Conservation (phyloP, 2,329 filamentous ascomycete species). For the Aplosporella prunicola region DNA sequence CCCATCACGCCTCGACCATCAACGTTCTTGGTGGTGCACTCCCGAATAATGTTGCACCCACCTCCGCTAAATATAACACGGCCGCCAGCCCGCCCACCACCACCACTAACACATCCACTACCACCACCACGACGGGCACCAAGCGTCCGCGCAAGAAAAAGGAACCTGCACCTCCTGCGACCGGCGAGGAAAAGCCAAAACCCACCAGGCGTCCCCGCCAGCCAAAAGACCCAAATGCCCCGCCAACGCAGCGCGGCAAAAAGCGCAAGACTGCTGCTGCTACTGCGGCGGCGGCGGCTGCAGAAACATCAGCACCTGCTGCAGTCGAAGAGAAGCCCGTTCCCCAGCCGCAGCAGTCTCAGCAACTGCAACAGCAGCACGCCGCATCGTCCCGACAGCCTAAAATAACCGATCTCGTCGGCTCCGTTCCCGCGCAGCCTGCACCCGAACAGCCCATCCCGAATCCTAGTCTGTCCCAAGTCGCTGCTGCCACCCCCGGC, state of each 20-base stretch:
- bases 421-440: slow-evolving; percentile 12
- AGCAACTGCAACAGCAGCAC: slow-evolving; percentile 15
- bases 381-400: slow-evolving; percentile 25
- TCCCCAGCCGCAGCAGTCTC: slow-evolving; percentile 9
- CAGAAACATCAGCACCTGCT: slow-evolving; percentile 9
- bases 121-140: slow-evolving; percentile 27
- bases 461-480: slow-evolving; percentile 27
- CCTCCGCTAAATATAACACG: slow-evolving; percentile 16
- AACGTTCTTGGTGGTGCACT: slow-evolving; percentile 23
- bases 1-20: slow-evolving; percentile 24
- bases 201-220: slow-evolving; percentile 37
- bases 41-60: slow-evolving; percentile 21
- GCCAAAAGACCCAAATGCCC: slow-evolving; percentile 40
- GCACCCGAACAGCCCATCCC: slow-evolving; percentile 18
- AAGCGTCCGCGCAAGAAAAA: slow-evolving; percentile 37
- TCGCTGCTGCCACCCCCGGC: slow-evolving; percentile 36
- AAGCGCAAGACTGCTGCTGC: slow-evolving; percentile 20
- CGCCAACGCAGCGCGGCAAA: slow-evolving; percentile 40
- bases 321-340: slow-evolving; percentile 9
- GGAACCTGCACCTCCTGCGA: slow-evolving; percentile 24
- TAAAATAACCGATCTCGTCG: slow-evolving; percentile 33
- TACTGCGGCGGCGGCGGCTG: slow-evolving; percentile 9
- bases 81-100: slow-evolving; percentile 21
- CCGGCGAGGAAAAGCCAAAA: slow-evolving; percentile 34
- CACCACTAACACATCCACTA: slow-evolving; percentile 13